Base-by-base conservation (phyloP, 257 asterid species). In the Fraxinus cuspidata region DNA sequence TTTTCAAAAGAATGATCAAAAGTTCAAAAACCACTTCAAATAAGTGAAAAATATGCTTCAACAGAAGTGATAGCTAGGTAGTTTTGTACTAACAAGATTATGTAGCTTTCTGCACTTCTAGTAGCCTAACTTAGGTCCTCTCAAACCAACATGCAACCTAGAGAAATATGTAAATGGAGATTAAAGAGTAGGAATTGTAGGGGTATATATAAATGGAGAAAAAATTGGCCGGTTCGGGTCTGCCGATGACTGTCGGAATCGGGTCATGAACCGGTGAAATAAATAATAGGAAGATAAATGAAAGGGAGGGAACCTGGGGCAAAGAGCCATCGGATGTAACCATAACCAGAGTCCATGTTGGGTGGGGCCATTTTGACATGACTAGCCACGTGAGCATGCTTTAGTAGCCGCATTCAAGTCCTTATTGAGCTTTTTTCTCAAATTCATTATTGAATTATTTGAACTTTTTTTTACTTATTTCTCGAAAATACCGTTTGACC, bases 381-480 rank as follows among this genome's bases (percentile, higher is more conserved):
- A 87, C 89, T 71, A 78, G 81, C 88, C 98, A 90, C 91, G 91
- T 88, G 97, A 89, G 86, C 77, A 68, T 90, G 96, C 87, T 89
- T 40, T 70, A 70, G 32, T 85, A 81, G 79, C 79, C 89, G 72
- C 73, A 27, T 53, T 35, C 28, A 70, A 68, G 40, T 23, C 15
- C 47, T 35, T 7, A 7, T 37, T 37, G 42, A 37, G 2, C 42
- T 37, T 37, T 37, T 2, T 74, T 23, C 23, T 53, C 75, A 47
- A 67, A 86, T 81, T 58, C 13, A 58, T 58, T 1, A 60, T 60
- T 60, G 32, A 5, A 60, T 60, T 23, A 1, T 23, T 23, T 23
- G 32, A 23, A 23, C n/a, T n/a, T 32, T 60, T 7, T 60, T 25
- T 60, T 0, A 60, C 29, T 58, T 58, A 7, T 23, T 58, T 58